Conservation (phyloP, 805 yeast genomes). For the Isabelozyma gotoi region DNA sequence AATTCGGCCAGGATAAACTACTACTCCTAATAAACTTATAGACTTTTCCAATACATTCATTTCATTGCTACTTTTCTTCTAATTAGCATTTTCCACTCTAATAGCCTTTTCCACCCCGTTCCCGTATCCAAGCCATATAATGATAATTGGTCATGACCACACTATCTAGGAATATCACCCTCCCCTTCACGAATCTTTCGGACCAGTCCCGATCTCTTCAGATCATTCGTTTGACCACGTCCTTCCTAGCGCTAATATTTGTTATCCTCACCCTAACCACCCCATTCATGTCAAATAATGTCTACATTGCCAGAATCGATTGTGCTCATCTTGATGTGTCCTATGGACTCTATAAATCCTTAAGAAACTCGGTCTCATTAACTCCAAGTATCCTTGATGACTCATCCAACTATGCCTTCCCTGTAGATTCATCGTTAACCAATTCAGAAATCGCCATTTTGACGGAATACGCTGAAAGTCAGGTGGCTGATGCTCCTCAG, state of each 20-base stretch:
- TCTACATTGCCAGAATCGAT: conserved; percentile 39
- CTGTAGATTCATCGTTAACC: conserved; percentile 37
- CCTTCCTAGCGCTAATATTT: conserved; percentile 14
- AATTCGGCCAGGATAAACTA: no score
- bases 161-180: neutral
- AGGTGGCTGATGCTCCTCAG: conserved; percentile 51
- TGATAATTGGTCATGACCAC: neutral
- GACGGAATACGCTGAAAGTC: conserved; percentile 44
- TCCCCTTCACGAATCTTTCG: conserved; percentile 24
- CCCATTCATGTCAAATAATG: conserved; percentile 17
- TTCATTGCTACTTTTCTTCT: no score
- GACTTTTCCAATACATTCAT: no score
- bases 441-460: conserved; percentile 49
- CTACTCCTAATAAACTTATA: no score
- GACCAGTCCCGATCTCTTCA: conserved; percentile 24
- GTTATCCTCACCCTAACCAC: conserved; percentile 23
- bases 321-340: conserved; percentile 55
- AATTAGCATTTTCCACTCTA: no score
- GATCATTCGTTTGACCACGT: conserved; percentile 19
- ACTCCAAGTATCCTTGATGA: conserved; percentile 15
- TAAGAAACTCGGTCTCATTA: conserved; percentile 33
- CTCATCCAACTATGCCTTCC: conserved; percentile 18
- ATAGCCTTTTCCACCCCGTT: conserved; percentile 6
- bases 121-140: conserved; percentile 7
- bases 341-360: conserved; percentile 48